Percentiles rank a stretch among this genome's conserved stretches.
phyloP scores from a whole-genome alignment of 441 rosid genomes.

The Pelargonium australe region DNA sequence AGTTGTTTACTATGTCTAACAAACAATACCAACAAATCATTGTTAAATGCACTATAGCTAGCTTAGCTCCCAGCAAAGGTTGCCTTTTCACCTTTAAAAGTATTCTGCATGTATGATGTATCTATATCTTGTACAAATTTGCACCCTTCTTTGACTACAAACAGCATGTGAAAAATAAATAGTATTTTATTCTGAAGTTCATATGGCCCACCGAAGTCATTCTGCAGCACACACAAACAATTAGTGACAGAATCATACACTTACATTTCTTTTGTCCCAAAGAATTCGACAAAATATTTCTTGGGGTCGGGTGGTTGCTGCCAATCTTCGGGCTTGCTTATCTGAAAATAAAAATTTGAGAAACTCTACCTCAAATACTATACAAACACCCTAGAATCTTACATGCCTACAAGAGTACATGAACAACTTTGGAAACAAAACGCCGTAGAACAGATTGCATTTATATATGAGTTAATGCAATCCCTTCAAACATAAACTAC shows the following conservation, averaged over 20 bases:
- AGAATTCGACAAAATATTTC: conserved; percentile 87
- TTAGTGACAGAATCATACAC: conserved; percentile 24
- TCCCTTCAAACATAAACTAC: no score
- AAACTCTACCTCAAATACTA: conserved; percentile 21
- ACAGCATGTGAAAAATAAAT: not conserved
- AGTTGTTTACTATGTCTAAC: no score
- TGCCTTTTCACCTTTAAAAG: not conserved
- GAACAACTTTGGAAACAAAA: not conserved
- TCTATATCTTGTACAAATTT: not conserved
- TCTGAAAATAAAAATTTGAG: conserved; percentile 46
- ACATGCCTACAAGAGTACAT: conserved; percentile 4
- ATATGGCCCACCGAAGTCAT: not conserved
- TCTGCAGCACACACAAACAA: conserved; percentile 12
- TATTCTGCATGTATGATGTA: no score
- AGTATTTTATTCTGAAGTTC: not conserved
- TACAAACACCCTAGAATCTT: conserved; percentile 3
- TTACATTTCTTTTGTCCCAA: conserved; percentile 97
- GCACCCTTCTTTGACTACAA: not conserved
- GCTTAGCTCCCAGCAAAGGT: not conserved
- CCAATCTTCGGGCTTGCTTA: conserved; percentile 89
- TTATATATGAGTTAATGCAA: no score
- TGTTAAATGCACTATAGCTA: no score
- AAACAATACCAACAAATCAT: no score
- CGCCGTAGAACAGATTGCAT: no score
- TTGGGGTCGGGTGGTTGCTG: conserved; percentile 65